phyloP scores from a whole-genome alignment of 163 green algal genomes.

The Scenedesmus sp. region DNA sequence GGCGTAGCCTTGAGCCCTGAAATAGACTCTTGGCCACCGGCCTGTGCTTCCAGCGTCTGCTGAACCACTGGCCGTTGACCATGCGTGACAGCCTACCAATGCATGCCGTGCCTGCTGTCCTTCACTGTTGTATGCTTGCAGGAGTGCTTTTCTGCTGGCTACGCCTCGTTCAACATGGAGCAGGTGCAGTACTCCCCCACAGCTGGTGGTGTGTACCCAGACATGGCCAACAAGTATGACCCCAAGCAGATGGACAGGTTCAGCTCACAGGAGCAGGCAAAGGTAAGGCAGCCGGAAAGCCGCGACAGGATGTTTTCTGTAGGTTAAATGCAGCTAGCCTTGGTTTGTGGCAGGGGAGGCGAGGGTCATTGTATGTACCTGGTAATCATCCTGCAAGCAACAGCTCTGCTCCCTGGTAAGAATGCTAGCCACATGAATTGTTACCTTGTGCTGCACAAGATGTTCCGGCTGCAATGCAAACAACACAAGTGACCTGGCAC shows the following conservation, averaged over 20 bases:
- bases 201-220: conserved; percentile 18
- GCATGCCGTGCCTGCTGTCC: background rate
- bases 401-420: background rate
- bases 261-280: background rate
- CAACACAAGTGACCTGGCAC: background rate
- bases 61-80: background rate
- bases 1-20: too few species aligned
- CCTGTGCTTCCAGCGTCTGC: background rate
- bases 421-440: background rate
- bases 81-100: background rate
- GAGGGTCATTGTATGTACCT: too few species aligned
- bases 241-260: conserved; percentile 10
- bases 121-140: background rate
- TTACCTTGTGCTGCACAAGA: background rate
- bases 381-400: background rate
- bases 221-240: conserved; percentile 52
- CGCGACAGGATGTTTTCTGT: background rate
- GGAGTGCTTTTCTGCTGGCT: conserved; percentile 42
- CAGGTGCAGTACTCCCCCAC: conserved; percentile 37
- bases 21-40: background rate
- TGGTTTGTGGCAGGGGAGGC: background rate
- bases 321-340: background rate
- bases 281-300: background rate
- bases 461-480: too few species aligned
- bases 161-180: conserved; percentile 32